Evolutionary conservation across 1,284 basidiomycete species (phyloP), one percentile per base, ranked within the genome.

Genomic region (Takashimella tepidaria): DNA sequence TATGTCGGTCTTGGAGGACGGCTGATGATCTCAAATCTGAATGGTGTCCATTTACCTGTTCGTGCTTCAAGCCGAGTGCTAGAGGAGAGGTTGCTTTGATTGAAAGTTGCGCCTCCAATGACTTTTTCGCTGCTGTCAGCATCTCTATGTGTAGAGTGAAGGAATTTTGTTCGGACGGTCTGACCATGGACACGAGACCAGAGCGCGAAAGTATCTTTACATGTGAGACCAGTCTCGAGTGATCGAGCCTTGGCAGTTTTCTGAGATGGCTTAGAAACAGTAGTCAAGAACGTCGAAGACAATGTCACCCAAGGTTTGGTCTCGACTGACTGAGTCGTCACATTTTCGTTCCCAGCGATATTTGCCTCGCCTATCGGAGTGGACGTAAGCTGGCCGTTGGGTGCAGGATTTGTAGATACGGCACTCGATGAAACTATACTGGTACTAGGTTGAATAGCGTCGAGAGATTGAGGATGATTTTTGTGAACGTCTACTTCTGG

Each of bases 121-220:
- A 37, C 31, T 31, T 43, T 40, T 6, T 43, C 49, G 24, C 49
- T 47, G 11, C 43, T 47, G 79, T 72, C 88, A 83, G 61, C 82
- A 84, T 70, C 87, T 86, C 96, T 90, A 16, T 8, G 8, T 16
- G 31, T 37, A 8, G 31, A 37, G 31, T 37, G 31, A 8, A 37
- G 16, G 74, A 93, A 97, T 78, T 96, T 96, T 50, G 92, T 97
- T 62, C 92, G 86, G 56, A 95, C 92, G 22, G 92, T 95, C 78
- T 98, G 92, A 12, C 89, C 90, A 76, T 97, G 93, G 80, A 98
- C 91, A 67, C 92, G 88, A 72, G 93, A 93, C 82, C 92, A 95
- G 48, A 98, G 81, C 53, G 90, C 91, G 48, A 98, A 89, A n/a
- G 90, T 86, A 20, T 90, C 89, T 41, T 88, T 87, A 23, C 85